Conservation (phyloP, 805 yeast genomes). For the Brettanomyces nanus region DNA sequence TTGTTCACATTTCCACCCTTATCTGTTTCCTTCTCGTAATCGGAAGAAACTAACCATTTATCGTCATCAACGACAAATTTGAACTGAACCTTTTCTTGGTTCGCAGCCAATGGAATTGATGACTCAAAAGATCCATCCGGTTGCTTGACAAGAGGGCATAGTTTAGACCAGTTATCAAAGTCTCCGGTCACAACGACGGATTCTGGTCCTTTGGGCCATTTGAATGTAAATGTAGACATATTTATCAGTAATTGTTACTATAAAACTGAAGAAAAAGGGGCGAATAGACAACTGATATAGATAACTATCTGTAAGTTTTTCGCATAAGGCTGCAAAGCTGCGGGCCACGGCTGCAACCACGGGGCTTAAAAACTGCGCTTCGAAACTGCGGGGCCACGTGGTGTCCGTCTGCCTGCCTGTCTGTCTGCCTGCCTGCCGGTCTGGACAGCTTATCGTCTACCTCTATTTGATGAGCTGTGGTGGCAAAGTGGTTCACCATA, state of each 20-base stretch:
- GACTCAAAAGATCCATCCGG: conserved; percentile 27
- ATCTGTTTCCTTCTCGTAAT: conserved; percentile 37
- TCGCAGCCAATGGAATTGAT: conserved; percentile 22
- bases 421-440: too few species aligned
- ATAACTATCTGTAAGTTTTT: too few species aligned
- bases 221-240: conserved; percentile 20
- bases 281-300: too few species aligned
- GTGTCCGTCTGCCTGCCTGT: too few species aligned
- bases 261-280: too few species aligned
- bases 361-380: too few species aligned
- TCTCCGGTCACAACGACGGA: conserved; percentile 51
- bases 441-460: too few species aligned
- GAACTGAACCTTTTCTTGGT: conserved; percentile 27
- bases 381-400: too few species aligned
- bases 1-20: conserved; percentile 46
- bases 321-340: too few species aligned
- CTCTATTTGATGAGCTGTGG: too few species aligned
- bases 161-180: conserved; percentile 50
- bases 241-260: neutral
- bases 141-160: conserved; percentile 39
- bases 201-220: conserved; percentile 27
- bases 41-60: conserved; percentile 40
- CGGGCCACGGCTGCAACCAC: too few species aligned
- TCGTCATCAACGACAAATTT: conserved; percentile 52
- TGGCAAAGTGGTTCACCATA: too few species aligned